These are phyloP conservation scores for Acanthamoeba royreba DNA, from an alignment of 208 protist genomes.

Conservation along the genomic window DNA sequence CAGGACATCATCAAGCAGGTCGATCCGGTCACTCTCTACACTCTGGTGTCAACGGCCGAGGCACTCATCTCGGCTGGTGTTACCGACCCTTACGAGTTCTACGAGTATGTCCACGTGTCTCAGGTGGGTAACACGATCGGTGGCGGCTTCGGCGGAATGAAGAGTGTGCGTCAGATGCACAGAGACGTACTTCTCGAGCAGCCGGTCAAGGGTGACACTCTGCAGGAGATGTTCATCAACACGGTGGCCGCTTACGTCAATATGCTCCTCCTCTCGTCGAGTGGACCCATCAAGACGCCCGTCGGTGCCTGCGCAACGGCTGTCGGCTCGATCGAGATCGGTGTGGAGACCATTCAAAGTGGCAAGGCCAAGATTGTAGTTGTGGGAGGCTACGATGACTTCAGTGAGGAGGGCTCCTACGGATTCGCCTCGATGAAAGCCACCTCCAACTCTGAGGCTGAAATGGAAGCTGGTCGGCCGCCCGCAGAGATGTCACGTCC, in stretches of 20 bases:
- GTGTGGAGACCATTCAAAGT: constrained; percentile 74
- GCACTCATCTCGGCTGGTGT: constrained; percentile 76
- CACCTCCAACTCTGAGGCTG: constrained; percentile 70
- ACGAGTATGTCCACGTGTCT: constrained; percentile 83
- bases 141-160: constrained; percentile 79
- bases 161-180: constrained; percentile 66
- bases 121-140: constrained; percentile 79
- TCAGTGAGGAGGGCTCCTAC: constrained; percentile 72
- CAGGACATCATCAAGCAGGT: constrained; percentile 75
- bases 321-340: constrained; percentile 82
- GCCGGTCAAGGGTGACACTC: constrained; percentile 66
- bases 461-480: constrained; percentile 64
- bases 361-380: constrained; percentile 71
- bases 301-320: constrained; percentile 83
- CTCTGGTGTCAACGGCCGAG: constrained; percentile 77
- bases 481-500: constrained; percentile 80
- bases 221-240: constrained; percentile 84
- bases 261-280: constrained; percentile 77
- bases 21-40: constrained; percentile 81
- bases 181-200: constrained; percentile 74
- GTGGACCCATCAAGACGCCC: constrained; percentile 84
- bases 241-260: constrained; percentile 83
- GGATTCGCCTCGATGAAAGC: constrained; percentile 81
- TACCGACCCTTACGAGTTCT: constrained; percentile 83
- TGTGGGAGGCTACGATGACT: constrained; percentile 81